Conservation (phyloP, 2,329 filamentous ascomycete genomes). For the Ramularia endophylla region DNA sequence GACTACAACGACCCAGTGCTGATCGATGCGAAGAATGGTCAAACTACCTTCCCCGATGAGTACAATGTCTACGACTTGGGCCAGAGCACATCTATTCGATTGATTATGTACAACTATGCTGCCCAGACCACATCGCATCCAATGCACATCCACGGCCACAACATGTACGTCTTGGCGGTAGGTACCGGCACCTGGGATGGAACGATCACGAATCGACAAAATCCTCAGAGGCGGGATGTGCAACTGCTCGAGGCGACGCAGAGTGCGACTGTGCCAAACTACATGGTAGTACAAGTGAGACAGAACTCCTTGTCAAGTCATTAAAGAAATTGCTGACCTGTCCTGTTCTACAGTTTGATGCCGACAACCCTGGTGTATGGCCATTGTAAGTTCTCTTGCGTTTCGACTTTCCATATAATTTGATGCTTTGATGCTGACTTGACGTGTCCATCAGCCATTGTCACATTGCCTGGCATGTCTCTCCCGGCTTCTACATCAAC, state of each 20-base stretch:
- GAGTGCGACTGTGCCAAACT: too few species aligned
- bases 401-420: constrained; percentile 11
- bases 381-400: constrained; percentile 36
- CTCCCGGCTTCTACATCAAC: constrained; percentile 28
- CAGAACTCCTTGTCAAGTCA: too few species aligned
- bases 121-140: constrained; percentile 33
- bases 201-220: too few species aligned
- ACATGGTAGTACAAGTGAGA: too few species aligned
- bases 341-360: too few species aligned
- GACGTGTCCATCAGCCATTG: too few species aligned
- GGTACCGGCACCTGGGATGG: too few species aligned
- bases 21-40: constrained; percentile 30
- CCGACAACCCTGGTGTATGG: too few species aligned
- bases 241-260: too few species aligned
- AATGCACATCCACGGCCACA: constrained; percentile 47
- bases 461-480: constrained; percentile 33
- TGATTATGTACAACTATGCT: constrained; percentile 36
- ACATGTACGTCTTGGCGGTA: constrained; percentile 39
- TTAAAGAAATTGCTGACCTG: too few species aligned
- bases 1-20: constrained; percentile 39
- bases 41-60: constrained; percentile 27
- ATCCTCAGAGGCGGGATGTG: too few species aligned
- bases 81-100: constrained; percentile 33
- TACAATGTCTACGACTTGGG: constrained; percentile 39
- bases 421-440: constrained; percentile 1